Percentiles rank a stretch among this genome's conserved stretches.
phyloP scores from a whole-genome alignment of 148 eudicot genomes.

The Heliamphora exappendiculata region DNA sequence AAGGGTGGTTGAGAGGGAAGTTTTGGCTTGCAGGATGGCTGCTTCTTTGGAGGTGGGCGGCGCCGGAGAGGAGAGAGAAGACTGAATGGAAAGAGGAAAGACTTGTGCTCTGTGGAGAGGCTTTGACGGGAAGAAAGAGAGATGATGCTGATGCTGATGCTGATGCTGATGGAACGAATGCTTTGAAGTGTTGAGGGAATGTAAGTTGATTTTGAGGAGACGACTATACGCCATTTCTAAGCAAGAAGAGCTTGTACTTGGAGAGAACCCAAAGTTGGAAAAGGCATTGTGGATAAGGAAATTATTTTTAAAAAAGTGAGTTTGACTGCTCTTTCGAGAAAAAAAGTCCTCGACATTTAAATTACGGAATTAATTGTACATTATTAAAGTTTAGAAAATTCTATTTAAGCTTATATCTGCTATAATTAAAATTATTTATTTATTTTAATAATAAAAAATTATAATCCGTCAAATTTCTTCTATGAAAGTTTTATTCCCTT shows the following conservation, averaged over 20 bases:
- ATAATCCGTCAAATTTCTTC: too few species aligned
- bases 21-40: constrained; percentile 78
- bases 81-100: constrained; percentile 18
- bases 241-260: neutral
- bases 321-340: too few species aligned
- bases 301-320: too few species aligned
- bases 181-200: constrained; percentile 20
- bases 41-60: constrained; percentile 77
- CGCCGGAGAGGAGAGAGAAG: constrained; percentile 40
- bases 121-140: constrained; percentile 5
- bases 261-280: neutral
- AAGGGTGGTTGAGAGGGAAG: constrained; percentile 55
- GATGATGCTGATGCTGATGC: neutral
- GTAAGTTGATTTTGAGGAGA: constrained; percentile 39
- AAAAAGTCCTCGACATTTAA: too few species aligned
- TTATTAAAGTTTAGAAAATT: too few species aligned
- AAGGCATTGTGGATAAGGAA: neutral
- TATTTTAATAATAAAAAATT: too few species aligned
- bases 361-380: too few species aligned
- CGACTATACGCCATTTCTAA: constrained; percentile 42
- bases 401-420: too few species aligned
- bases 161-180: constrained; percentile 6
- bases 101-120: constrained; percentile 11
- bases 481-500: too few species aligned
- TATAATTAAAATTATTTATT: too few species aligned